These are phyloP conservation scores for Saccharomycopsis selenospora DNA, from an alignment of 805 yeast species.

Conservation along the genomic window DNA sequence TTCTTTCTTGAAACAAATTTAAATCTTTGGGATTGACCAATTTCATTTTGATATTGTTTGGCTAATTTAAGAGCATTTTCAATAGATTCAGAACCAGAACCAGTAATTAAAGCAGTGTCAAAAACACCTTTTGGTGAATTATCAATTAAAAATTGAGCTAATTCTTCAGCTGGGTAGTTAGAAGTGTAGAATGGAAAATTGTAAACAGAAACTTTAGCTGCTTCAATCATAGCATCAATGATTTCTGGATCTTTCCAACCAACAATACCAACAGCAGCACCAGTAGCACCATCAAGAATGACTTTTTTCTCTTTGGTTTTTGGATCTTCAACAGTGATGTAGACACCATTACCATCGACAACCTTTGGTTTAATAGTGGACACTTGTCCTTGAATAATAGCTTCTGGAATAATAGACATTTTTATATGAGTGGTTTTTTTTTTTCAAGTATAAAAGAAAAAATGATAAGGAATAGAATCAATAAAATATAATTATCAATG, in stretches of 20 bases:
- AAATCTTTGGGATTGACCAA: conserved; percentile 34
- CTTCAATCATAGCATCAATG: conserved; percentile 31
- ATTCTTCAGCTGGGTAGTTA: conserved; percentile 36
- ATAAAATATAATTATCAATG: too few species aligned
- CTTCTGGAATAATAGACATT: conserved; percentile 1
- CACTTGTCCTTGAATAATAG: conserved; percentile 34
- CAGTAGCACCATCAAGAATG: conserved; percentile 41
- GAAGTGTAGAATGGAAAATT: conserved; percentile 30
- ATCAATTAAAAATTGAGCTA: conserved; percentile 36
- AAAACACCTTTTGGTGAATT: conserved; percentile 35
- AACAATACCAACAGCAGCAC: conserved; percentile 46
- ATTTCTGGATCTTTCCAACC: conserved; percentile 39
- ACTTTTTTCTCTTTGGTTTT: conserved; percentile 31
- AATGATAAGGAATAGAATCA: too few species aligned
- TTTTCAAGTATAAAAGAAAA: too few species aligned
- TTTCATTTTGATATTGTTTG: conserved; percentile 39
- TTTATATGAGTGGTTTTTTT: too few species aligned
- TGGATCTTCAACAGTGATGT: conserved; percentile 37
- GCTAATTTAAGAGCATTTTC: conserved; percentile 60
- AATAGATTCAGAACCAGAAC: conserved; percentile 64
- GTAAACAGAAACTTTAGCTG: conserved; percentile 33
- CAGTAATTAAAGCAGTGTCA: conserved; percentile 39
- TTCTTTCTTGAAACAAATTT: conserved; percentile 38
- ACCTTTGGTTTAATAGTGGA: conserved; percentile 33
- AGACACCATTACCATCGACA: conserved; percentile 37